These are phyloP conservation scores for Physcomitrellopsis africana DNA, from an alignment of 225 moss, liverwort and hornwort species.

Conservation along the genomic window DNA sequence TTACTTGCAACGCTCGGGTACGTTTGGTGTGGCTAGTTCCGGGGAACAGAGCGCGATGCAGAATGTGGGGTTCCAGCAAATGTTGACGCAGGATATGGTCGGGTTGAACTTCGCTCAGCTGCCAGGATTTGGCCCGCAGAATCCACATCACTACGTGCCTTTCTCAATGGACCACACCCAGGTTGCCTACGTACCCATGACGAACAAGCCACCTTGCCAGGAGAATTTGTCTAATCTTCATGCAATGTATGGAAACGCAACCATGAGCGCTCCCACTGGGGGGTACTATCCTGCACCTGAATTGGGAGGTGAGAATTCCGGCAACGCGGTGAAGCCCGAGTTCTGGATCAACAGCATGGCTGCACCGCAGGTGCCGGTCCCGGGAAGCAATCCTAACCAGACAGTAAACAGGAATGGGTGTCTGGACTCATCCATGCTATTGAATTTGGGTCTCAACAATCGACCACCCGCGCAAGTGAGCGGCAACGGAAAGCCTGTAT, in stretches of 20 bases:
- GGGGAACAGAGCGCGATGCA: constrained; percentile 23
- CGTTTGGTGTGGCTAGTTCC: constrained; percentile 27
- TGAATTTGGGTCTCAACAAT: constrained; percentile 46
- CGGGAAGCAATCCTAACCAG: constrained; percentile 15
- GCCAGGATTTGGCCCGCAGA: constrained; percentile 31
- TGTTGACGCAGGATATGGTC: constrained; percentile 42
- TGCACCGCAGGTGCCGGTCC: neutral
- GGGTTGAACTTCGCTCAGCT: constrained; percentile 38
- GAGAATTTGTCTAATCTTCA: constrained; percentile 38
- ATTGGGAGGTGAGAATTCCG: constrained; percentile 11
- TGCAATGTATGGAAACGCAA: constrained; percentile 47
- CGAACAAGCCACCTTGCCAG: constrained; percentile 3
- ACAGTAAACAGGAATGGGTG: constrained; percentile 25
- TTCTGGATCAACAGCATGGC: constrained; percentile 33
- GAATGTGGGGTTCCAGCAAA: constrained; percentile 55
- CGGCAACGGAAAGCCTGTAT: constrained; percentile 22
- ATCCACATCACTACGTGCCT: constrained; percentile 28
- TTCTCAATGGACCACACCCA: constrained; percentile 26
- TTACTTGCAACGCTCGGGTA: constrained; percentile 30
- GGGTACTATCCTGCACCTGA: constrained; percentile 20
- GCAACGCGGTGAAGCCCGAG: constrained; percentile 38
- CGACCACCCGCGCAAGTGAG: neutral
- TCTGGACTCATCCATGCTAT: constrained; percentile 41
- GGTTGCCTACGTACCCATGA: constrained; percentile 27
- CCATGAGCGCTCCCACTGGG: constrained; percentile 7